phyloP scores from a whole-genome alignment of 176 grass and related monocot species.

The Oryza nivara region DNA sequence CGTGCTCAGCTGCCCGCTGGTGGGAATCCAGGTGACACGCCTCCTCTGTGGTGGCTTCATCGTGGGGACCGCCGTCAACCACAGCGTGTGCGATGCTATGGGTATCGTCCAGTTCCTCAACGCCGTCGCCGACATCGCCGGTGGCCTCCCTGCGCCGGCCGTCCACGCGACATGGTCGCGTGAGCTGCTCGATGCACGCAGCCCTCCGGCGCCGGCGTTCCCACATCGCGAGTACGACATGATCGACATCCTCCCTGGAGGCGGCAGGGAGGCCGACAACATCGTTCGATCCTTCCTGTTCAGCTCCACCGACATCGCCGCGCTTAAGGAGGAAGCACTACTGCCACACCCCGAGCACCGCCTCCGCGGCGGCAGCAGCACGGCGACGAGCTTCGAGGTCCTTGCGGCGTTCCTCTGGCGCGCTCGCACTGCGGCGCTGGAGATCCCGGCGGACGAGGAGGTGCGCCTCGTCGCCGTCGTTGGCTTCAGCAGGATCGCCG shows the following conservation, averaged over 20 bases:
- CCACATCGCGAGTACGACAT: slow-evolving; percentile 42
- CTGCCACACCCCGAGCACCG: background rate
- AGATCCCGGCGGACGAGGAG: background rate
- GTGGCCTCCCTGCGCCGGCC: slow-evolving; percentile 3
- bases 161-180: slow-evolving; percentile 41
- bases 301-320: background rate
- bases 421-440: slow-evolving; percentile 35
- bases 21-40: slow-evolving; percentile 57
- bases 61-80: slow-evolving; percentile 32
- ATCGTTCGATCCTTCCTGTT: slow-evolving; percentile 7
- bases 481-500: background rate
- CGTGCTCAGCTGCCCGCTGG: slow-evolving; percentile 33
- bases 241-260: background rate
- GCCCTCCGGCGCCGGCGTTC: slow-evolving; percentile 20
- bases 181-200: slow-evolving; percentile 39
- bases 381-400: slow-evolving; percentile 37
- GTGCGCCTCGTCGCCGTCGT: background rate
- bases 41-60: slow-evolving; percentile 55
- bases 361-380: background rate
- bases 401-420: slow-evolving; percentile 47
- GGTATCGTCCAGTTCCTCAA: slow-evolving; percentile 41
- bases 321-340: background rate
- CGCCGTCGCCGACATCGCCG: background rate
- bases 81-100: slow-evolving; percentile 41
- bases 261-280: background rate